Conservation (phyloP, 768 basidiomycete species). For the Asterophora lycoperdoides region DNA sequence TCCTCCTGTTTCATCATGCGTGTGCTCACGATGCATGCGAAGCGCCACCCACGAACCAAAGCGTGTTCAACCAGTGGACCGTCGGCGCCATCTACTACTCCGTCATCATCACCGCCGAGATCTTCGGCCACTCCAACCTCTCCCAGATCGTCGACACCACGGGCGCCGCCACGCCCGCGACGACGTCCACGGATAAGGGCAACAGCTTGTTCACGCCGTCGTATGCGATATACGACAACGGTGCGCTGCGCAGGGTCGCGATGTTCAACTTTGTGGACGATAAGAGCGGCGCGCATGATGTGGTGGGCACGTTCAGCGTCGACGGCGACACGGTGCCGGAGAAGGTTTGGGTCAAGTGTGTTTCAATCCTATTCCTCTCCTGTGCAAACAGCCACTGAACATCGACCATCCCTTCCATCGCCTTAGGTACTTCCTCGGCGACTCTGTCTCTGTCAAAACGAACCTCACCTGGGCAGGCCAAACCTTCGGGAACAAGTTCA, state of each 20-base stretch:
- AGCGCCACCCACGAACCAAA: constrained; percentile 52
- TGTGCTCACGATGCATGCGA: not conserved
- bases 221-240: constrained; percentile 75
- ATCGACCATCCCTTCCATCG: no score
- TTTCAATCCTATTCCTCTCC: not conserved
- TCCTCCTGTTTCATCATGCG: not conserved
- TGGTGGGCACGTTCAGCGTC: constrained; percentile 47
- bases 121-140: constrained; percentile 58
- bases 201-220: constrained; percentile 55
- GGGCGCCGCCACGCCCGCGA: constrained; percentile 15
- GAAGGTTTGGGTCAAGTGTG: constrained; percentile 51
- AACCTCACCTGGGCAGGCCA: constrained; percentile 80
- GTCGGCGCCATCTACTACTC: constrained; percentile 74
- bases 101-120: constrained; percentile 64
- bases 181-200: no score
- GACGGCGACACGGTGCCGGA: constrained; percentile 40
- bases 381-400: no score
- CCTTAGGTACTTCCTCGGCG: constrained; percentile 51
- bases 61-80: constrained; percentile 63
- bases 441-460: constrained; percentile 52
- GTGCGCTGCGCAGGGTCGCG: constrained; percentile 53
- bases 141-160: constrained; percentile 66
- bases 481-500: constrained; percentile 59
- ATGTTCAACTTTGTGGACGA: constrained; percentile 75
- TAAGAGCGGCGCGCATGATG: constrained; percentile 47